A percentile compares a stretch with the other conserved stretches of the same genome.
phyloP scores from a whole-genome alignment of 208 protist genomes.

The Acanthamoeba triangularis region DNA sequence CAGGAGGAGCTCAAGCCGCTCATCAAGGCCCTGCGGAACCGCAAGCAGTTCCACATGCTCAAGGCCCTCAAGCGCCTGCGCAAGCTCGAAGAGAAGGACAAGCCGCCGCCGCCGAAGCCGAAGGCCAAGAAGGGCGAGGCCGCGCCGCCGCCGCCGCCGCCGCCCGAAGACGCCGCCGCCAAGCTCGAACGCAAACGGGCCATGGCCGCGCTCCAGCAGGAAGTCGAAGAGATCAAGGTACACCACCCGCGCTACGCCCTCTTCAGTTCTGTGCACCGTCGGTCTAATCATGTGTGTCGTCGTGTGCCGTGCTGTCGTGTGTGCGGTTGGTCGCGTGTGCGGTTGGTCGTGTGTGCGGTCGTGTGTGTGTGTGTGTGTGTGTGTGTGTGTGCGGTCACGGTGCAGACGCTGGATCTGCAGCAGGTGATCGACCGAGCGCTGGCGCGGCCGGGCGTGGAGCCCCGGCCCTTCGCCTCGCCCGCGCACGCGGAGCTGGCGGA shows the following conservation, averaged over 20 bases:
- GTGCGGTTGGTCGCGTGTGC: background rate
- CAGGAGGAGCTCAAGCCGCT: conserved; percentile 28
- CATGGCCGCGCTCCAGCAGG: background rate
- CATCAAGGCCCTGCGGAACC: conserved; percentile 42
- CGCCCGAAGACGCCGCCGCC: background rate
- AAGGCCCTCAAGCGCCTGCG: conserved; percentile 15
- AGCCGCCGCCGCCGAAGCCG: background rate
- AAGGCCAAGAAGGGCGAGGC: background rate
- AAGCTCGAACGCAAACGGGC: background rate
- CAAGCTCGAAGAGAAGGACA: conserved; percentile 16
- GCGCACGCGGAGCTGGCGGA: background rate
- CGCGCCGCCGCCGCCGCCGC: background rate
- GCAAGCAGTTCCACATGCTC: conserved; percentile 45
- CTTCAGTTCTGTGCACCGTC: too few species aligned
- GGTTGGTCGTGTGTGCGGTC: too few species aligned
- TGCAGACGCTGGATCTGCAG: conserved; percentile 10
- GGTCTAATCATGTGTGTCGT: too few species aligned
- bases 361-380: too few species aligned
- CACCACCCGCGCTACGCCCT: background rate
- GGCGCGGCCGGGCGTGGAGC: background rate
- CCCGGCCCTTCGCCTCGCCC: background rate
- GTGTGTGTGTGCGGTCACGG: background rate
- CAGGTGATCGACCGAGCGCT: conserved; percentile 10
- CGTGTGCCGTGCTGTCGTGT: too few species aligned
- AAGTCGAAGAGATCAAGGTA: conserved; percentile 33